These are phyloP conservation scores for Cladophialophora carrionii DNA, from an alignment of 2,329 filamentous ascomycete genomes.

Conservation along the genomic window DNA sequence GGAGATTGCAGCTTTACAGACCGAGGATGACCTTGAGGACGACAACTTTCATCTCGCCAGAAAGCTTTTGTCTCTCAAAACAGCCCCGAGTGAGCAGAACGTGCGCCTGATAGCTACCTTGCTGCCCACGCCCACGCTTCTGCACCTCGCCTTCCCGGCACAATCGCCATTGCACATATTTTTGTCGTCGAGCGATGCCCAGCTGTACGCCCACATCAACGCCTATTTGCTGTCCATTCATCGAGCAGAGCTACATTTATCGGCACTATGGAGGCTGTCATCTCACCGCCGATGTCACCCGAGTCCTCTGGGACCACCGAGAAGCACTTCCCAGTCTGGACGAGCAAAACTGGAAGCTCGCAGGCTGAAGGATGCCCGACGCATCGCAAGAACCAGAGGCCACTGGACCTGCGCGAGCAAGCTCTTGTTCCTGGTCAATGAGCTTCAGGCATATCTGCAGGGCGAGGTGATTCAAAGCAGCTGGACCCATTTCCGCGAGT, in stretches of 20 bases:
- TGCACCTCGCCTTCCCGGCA: slow-evolving; percentile 74
- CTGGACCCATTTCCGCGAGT: slow-evolving; percentile 77
- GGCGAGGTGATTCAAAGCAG: slow-evolving; percentile 81
- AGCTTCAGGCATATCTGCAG: slow-evolving; percentile 85
- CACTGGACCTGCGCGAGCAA: slow-evolving; percentile 90
- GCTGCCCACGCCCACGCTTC: slow-evolving; percentile 72
- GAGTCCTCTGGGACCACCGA: slow-evolving; percentile 67
- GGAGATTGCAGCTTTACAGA: slow-evolving; percentile 73
- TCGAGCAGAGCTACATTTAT: slow-evolving; percentile 80
- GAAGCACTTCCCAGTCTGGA: slow-evolving; percentile 64
- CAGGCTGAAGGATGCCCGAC: slow-evolving; percentile 65
- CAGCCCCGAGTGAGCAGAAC: slow-evolving; percentile 56
- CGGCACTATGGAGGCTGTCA: slow-evolving; percentile 83
- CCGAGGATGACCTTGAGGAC: slow-evolving; percentile 73
- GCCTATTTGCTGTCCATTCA: slow-evolving; percentile 84
- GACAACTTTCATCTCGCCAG: slow-evolving; percentile 82
- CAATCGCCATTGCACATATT: slow-evolving; percentile 85
- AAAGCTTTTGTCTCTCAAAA: slow-evolving; percentile 69
- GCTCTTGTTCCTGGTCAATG: slow-evolving; percentile 84
- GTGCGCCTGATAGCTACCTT: slow-evolving; percentile 48
- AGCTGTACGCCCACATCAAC: slow-evolving; percentile 81
- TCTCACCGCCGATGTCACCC: slow-evolving; percentile 77
- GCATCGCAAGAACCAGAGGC: slow-evolving; percentile 71
- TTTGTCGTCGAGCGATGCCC: slow-evolving; percentile 73
- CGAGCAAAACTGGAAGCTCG: slow-evolving; percentile 63